Evolutionary conservation across 2,329 filamentous ascomycete genomes (phyloP), one percentile per base, ranked within the genome.

Genomic region (Xylariaceae sp.): DNA sequence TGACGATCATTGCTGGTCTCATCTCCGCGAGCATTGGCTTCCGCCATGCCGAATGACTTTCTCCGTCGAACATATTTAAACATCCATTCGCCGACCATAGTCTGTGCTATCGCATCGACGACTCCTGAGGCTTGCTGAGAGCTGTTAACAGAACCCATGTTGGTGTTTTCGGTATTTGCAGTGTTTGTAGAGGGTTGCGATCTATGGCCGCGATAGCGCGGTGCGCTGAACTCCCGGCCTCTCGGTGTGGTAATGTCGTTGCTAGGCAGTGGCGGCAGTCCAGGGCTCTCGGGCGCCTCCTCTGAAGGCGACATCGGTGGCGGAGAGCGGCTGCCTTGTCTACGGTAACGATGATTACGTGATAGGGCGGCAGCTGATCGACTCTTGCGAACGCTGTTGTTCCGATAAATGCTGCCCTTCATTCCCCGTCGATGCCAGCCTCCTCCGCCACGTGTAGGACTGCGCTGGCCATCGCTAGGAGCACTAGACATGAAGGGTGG

Each of bases 51-150:
- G 61, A 98, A 97, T 0, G 91, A 94, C 67, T 90, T 96, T 51
- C 91, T 81, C 61, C 87, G 79, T 38, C 87, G 78, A 26, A 91
- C 85, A 57, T 94, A 93, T 64, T 94, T 94, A 72, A 84, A 90
- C 87, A 94, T 91, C 86, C 88, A 93, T 58, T 97, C 93, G 29
- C 93, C 93, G 22, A 98, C 89, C 93, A 98, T 98, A 0, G 91
- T 94, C 60, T 95, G 90, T 2, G 93, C 90, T 63, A 98, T 97
- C 3, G 93, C 89, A 67, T 97, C 93, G 4, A 98, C 91, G 12
- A 97, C 88, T 34, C 82, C 85, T 0, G 85, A 85, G 33, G 83
- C 79, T 51, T 89, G 83, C 22, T 79, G 74, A 9, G 72, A 68
- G 51, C 74, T 81, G 32, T 70, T 74, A 41, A 74, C 69, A 3